phyloP scores from a whole-genome alignment of 2,329 filamentous ascomycete species.

The Exophiala sp. region DNA sequence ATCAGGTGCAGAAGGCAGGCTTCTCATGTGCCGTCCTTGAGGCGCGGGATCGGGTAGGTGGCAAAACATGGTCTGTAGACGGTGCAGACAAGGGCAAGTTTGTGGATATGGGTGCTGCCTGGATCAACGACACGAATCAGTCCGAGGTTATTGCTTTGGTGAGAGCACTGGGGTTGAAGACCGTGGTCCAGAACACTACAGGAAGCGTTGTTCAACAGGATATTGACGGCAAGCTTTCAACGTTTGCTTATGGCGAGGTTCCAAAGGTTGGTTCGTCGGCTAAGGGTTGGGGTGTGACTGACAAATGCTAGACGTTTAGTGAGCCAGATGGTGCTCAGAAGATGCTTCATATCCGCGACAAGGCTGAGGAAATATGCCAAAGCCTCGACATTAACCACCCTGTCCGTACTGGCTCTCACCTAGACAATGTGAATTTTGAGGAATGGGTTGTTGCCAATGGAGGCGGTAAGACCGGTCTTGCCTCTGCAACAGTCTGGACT shows the following conservation, averaged over 20 bases:
- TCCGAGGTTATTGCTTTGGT: constrained; percentile 38
- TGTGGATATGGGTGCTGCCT: constrained; percentile 53
- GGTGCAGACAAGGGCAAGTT: constrained; percentile 27
- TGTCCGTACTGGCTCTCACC: constrained; percentile 16
- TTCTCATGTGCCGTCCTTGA: constrained; percentile 37
- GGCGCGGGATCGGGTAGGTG: constrained; percentile 41
- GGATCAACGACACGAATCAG: constrained; percentile 56
- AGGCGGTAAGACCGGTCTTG: constrained; percentile 32
- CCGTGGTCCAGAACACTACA: constrained; percentile 45
- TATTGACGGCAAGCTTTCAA: constrained; percentile 20
- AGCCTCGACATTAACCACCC: constrained; percentile 29
- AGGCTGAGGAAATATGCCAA: constrained; percentile 2
- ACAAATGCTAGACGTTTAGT: no score
- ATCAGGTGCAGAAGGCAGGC: constrained; percentile 32
- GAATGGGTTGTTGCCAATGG: constrained; percentile 35
- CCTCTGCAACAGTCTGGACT: constrained; percentile 43
- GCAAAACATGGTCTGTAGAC: constrained; percentile 36
- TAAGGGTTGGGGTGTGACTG: no score
- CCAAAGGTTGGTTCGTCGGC: constrained; percentile 8
- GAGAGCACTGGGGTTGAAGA: constrained; percentile 36
- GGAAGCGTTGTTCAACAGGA: constrained; percentile 44
- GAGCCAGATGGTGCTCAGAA: no score
- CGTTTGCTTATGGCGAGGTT: constrained; percentile 26
- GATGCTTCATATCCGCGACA: constrained; percentile 27
- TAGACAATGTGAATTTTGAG: constrained; percentile 39